phyloP scores from a whole-genome alignment of 768 basidiomycete species.

The Lactarius indigo region DNA sequence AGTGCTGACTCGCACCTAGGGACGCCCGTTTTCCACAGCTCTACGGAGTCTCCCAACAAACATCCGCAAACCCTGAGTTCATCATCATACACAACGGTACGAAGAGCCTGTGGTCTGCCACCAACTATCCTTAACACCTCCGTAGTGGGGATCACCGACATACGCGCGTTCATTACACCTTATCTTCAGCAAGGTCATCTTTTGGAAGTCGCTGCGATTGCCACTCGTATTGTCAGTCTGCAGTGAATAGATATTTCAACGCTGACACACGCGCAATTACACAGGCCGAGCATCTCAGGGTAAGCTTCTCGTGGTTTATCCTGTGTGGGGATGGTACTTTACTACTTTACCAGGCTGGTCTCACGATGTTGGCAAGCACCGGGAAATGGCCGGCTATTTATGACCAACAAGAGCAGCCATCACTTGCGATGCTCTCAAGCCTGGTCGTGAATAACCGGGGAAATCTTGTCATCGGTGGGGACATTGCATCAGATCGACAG shows the following conservation, averaged over 20 bases:
- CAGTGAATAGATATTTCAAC: neutral
- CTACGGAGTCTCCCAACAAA: constrained; percentile 11
- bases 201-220: constrained; percentile 18
- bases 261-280: neutral
- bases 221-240: constrained; percentile 15
- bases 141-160: constrained; percentile 11
- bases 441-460: constrained; percentile 17
- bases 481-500: constrained; percentile 1
- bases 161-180: constrained; percentile 14
- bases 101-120: neutral
- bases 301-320: neutral
- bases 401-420: constrained; percentile 6
- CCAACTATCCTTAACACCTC: neutral
- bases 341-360: neutral
- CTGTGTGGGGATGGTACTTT: neutral
- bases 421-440: constrained; percentile 15
- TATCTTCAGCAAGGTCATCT: constrained; percentile 9
- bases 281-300: constrained; percentile 12
- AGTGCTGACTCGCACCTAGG: neutral
- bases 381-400: constrained; percentile 10
- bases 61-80: neutral
- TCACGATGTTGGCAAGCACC: constrained; percentile 9
- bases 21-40: constrained; percentile 18
- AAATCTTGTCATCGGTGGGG: constrained; percentile 19
- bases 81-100: constrained; percentile 13